Percentiles rank a stretch among this genome's conserved stretches.
Conservation (phyloP, 805 yeast species). For the Zygosaccharomyces rouxii region DNA sequence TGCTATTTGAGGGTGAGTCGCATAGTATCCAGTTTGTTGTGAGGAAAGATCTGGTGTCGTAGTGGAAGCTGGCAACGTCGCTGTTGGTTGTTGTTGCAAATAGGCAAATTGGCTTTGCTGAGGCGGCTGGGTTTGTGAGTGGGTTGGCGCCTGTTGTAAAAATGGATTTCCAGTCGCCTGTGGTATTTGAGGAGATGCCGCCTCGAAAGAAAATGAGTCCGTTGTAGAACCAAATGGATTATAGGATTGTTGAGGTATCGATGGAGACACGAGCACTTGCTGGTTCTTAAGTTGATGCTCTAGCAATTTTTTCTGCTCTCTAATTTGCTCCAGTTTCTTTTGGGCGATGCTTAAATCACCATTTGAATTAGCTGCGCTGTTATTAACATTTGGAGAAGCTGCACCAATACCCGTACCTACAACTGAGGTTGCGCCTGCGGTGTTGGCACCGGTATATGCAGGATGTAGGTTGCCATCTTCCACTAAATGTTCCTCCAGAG, state of each 20-base stretch:
- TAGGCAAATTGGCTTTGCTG: conserved; percentile 14
- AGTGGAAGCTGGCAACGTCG: not conserved
- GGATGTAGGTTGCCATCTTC: conserved; percentile 62
- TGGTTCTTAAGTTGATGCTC: conserved; percentile 33
- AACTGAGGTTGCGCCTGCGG: conserved; percentile 14
- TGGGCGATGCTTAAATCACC: conserved; percentile 28
- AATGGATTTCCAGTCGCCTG: conserved; percentile 24
- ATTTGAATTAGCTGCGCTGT: conserved; percentile 7
- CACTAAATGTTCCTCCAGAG: conserved; percentile 81
- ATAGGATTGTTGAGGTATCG: conserved; percentile 29
- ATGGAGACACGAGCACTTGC: conserved; percentile 26
- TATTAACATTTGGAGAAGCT: conserved; percentile 11
- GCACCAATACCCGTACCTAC: conserved; percentile 7
- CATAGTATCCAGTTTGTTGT: conserved; percentile 28
- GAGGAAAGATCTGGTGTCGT: conserved; percentile 12
- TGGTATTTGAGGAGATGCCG: conserved; percentile 12
- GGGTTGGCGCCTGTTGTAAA: conserved; percentile 26
- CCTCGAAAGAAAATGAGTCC: conserved; percentile 18
- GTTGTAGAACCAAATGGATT: conserved; percentile 32
- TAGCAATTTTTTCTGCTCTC: conserved; percentile 31
- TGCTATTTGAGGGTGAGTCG: conserved; percentile 27
- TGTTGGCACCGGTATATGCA: conserved; percentile 2
- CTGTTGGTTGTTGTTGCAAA: conserved; percentile 10
- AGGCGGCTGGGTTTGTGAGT: conserved; percentile 17
- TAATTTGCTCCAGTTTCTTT: conserved; percentile 34